A percentile compares a stretch with the other conserved stretches of the same genome.
Evolutionary conservation across 768 basidiomycete genomes (phyloP).

Genomic region (Suillus bovinus): DNA sequence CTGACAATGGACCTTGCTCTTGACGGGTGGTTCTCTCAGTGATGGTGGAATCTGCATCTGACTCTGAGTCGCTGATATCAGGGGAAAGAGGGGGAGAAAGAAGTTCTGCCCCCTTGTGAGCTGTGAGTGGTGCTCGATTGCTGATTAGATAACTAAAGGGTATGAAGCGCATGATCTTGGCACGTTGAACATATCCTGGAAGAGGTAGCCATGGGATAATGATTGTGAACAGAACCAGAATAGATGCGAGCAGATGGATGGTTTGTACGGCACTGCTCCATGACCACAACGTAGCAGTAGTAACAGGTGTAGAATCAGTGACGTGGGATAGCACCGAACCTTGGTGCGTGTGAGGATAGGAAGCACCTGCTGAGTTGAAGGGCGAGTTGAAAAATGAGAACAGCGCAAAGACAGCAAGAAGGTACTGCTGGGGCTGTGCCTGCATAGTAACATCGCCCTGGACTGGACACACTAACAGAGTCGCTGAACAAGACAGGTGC

Average conservation of each 20-base stretch:
- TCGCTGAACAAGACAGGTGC: conserved; percentile 20
- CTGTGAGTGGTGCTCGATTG: conserved; percentile 3
- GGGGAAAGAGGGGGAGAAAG: conserved; percentile 32
- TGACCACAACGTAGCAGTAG: conserved; percentile 34
- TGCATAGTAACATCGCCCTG: conserved; percentile 18
- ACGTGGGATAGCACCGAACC: conserved; percentile 56
- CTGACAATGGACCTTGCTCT: conserved; percentile 16
- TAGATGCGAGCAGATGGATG: conserved; percentile 66
- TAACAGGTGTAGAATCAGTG: conserved; percentile 21
- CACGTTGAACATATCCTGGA: conserved; percentile 21
- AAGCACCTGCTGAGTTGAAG: conserved; percentile 43
- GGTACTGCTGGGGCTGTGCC: conserved; percentile 54
- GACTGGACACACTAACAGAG: conserved; percentile 16
- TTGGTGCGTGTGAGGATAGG: conserved; percentile 49
- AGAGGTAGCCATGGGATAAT: conserved; percentile 48
- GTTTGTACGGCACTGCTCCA: conserved; percentile 58
- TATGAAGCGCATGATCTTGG: conserved; percentile 27
- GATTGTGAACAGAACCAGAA: conserved; percentile 60
- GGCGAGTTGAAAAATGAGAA: conserved; percentile 87
- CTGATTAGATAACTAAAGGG: conserved; percentile 23
- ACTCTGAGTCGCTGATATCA: conserved; percentile 23
- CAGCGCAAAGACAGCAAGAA: conserved; percentile 79
- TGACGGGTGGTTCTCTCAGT: conserved; percentile 28
- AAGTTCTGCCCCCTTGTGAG: conserved; percentile 18
- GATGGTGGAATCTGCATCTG: conserved; percentile 31